phyloP scores from a whole-genome alignment of 192 early-diverging fungal genomes.

The Rhizoclosmatium globosum region DNA sequence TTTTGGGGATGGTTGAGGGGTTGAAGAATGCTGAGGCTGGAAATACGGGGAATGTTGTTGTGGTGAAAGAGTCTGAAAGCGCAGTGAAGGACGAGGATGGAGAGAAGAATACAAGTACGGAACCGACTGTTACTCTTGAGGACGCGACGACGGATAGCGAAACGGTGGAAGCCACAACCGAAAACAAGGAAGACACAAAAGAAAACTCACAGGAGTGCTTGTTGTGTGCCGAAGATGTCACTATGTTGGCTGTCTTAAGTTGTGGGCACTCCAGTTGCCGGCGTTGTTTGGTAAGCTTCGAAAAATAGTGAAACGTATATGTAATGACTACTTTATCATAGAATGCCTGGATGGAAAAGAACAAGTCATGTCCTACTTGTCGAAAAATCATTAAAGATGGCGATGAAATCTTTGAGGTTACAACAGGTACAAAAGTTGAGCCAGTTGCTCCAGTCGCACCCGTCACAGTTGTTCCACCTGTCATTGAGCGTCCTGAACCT shows the following conservation, averaged over 20 bases:
- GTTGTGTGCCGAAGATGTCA: conserved; percentile 27
- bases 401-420: conserved; percentile 18
- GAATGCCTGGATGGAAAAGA: conserved; percentile 26
- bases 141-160: not conserved
- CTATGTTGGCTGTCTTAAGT: conserved; percentile 18
- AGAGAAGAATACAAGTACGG: not conserved
- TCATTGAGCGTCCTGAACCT: not conserved
- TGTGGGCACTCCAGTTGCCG: conserved; percentile 32
- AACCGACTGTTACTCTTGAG: not conserved
- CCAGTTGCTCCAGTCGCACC: not conserved
- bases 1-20: conserved; percentile 25
- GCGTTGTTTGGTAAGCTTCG: conserved; percentile 23
- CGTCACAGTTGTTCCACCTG: too few relatives aligned
- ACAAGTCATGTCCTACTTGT: conserved; percentile 24
- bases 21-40: conserved; percentile 1
- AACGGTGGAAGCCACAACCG: not conserved
- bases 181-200: not conserved
- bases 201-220: conserved; percentile 6
- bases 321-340: not conserved
- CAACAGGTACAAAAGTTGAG: not conserved
- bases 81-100: not conserved
- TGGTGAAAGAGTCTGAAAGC: not conserved
- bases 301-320: not conserved
- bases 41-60: not conserved
- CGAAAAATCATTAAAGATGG: conserved; percentile 18